A percentile compares a stretch with the other conserved stretches of the same genome.
Conservation (phyloP, 2,329 filamentous ascomycete species). For the Trematosphaeria pertusa region DNA sequence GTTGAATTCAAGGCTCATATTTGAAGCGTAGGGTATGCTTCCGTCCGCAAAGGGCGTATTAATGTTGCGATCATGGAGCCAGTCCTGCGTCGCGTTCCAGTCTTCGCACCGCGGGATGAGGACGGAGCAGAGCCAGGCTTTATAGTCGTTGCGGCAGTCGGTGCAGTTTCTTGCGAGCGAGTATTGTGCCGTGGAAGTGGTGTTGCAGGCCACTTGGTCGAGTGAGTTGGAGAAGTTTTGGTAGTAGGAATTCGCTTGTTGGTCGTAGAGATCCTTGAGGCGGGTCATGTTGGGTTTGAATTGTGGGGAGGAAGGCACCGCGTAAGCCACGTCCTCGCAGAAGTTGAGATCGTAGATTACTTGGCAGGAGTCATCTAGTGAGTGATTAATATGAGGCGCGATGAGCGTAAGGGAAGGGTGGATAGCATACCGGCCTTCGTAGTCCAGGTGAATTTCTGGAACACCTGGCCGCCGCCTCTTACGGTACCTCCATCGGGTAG, state of each 20-base stretch:
- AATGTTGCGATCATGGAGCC: slow-evolving; percentile 73
- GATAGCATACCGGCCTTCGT: slow-evolving; percentile 74
- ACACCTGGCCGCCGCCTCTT: slow-evolving; percentile 79
- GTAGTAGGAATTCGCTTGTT: slow-evolving; percentile 73
- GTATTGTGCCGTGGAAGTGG: slow-evolving; percentile 74
- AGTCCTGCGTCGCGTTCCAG: slow-evolving; percentile 63
- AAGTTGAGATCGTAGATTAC: slow-evolving; percentile 88
- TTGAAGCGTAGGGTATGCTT: slow-evolving; percentile 43
- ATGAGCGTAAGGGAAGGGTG: too few species aligned
- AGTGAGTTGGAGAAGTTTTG: slow-evolving; percentile 81
- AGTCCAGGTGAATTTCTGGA: slow-evolving; percentile 72
- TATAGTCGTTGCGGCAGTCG: slow-evolving; percentile 83
- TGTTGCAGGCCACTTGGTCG: slow-evolving; percentile 85
- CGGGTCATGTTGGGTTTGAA: slow-evolving; percentile 65
- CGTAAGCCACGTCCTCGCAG: slow-evolving; percentile 87
- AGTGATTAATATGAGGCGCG: too few species aligned
- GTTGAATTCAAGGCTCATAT: slow-evolving; percentile 30
- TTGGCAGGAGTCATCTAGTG: slow-evolving; percentile 77
- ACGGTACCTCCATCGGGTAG: slow-evolving; percentile 50
- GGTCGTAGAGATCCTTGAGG: slow-evolving; percentile 79
- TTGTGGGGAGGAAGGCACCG: slow-evolving; percentile 80
- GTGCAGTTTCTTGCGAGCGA: slow-evolving; percentile 79
- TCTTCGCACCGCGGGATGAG: slow-evolving; percentile 92
- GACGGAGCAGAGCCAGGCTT: slow-evolving; percentile 92
- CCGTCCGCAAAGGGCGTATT: slow-evolving; percentile 73